These are phyloP conservation scores for Melaleuca quinquenervia DNA, from an alignment of 345 rosid species.

Conservation along the genomic window DNA sequence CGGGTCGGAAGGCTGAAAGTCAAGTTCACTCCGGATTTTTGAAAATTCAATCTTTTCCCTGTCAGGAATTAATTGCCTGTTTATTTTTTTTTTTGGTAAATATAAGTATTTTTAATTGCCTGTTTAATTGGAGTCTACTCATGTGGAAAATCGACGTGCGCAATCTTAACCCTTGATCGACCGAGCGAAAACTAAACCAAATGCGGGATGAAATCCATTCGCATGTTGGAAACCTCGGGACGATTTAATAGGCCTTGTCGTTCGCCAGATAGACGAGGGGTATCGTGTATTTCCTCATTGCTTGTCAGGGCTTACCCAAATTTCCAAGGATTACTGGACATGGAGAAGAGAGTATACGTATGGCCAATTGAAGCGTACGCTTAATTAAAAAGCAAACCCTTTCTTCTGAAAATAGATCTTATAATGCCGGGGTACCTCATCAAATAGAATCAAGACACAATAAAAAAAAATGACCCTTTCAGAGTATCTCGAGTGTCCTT, in stretches of 20 bases:
- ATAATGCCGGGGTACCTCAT: neutral
- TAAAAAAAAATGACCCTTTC: neutral
- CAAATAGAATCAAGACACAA: neutral
- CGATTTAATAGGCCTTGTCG: fast-evolving
- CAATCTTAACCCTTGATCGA: no score
- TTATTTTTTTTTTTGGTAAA: no score
- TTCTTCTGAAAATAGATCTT: neutral
- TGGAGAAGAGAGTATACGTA: fast-evolving
- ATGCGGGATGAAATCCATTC: fast-evolving
- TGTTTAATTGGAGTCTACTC: no score
- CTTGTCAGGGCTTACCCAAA: fast-evolving
- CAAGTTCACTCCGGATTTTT: neutral
- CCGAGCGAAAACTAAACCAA: no score
- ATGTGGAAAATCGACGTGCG: no score
- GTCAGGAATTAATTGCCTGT: neutral
- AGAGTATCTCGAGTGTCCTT: neutral
- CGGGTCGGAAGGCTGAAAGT: neutral
- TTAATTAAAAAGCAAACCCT: neutral
- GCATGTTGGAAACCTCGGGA: neutral
- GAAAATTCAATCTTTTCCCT: neutral
- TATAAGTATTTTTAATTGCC: no score
- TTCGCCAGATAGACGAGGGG: fast-evolving
- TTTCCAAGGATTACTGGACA: fast-evolving
- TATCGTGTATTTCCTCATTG: fast-evolving
- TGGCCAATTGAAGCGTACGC: neutral